phyloP scores from a whole-genome alignment of 805 yeast species.

The Limtongozyma cylindracea region DNA sequence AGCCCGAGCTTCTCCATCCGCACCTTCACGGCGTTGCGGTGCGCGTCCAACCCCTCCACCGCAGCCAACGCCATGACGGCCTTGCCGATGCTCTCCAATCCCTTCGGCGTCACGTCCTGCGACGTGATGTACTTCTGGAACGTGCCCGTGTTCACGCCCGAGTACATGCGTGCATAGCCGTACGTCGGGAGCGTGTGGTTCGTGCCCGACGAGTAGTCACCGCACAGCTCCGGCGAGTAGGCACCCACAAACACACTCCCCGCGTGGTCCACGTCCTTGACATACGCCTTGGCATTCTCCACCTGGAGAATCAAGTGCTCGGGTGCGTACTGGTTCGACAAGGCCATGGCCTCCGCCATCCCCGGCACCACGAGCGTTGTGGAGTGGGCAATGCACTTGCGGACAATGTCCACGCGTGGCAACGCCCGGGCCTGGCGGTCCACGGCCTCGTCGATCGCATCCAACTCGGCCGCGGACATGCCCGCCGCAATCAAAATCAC shows the following conservation, averaged over 20 bases:
- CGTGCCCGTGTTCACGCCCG: constrained; percentile 91
- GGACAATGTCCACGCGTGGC: constrained; percentile 84
- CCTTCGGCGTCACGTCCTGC: constrained; percentile 72
- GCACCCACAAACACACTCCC: constrained; percentile 95
- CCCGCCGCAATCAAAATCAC: constrained; percentile 75
- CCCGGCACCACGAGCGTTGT: constrained; percentile 45
- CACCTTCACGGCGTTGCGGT: constrained; percentile 87
- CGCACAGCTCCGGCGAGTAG: constrained; percentile 92
- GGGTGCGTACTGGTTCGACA: constrained; percentile 87
- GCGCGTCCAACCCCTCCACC: constrained; percentile 93
- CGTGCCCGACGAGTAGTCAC: constrained; percentile 95
- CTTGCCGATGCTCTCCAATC: constrained; percentile 71
- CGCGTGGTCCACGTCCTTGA: constrained; percentile 64
- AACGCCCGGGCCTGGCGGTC: constrained; percentile 58
- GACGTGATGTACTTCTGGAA: constrained; percentile 90
- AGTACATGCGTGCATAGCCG: constrained; percentile 93
- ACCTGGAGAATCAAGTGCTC: constrained; percentile 91
- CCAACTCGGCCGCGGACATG: constrained; percentile 31
- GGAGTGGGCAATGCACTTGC: constrained; percentile 82
- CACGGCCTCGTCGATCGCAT: constrained; percentile 58
- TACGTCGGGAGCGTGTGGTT: constrained; percentile 97
- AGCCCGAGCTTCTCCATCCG: constrained; percentile 69
- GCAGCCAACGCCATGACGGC: constrained; percentile 93
- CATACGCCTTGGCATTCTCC: constrained; percentile 48
- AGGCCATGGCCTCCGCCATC: constrained; percentile 59